These are phyloP conservation scores for Chlorella sp. DNA, from an alignment of 139 green algal species.

Conservation along the genomic window DNA sequence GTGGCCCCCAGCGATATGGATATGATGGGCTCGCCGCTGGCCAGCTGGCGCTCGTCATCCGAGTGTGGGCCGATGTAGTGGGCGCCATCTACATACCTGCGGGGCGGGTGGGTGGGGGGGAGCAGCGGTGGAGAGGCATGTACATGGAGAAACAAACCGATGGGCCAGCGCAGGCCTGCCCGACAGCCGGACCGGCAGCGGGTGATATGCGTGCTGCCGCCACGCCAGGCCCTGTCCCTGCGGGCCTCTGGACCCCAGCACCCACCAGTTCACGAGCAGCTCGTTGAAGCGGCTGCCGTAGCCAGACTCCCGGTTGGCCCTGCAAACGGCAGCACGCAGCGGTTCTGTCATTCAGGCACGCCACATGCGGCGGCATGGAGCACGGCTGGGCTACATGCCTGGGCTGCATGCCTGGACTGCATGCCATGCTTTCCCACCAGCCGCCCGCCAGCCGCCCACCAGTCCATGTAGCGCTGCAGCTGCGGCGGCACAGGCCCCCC, in stretches of 20 bases:
- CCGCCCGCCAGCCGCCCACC: too few relatives aligned
- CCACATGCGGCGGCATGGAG: too few relatives aligned
- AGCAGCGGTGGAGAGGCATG: not conserved
- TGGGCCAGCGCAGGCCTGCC: not conserved
- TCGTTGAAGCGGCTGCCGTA: not conserved
- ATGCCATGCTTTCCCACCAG: too few relatives aligned
- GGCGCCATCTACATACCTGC: not conserved
- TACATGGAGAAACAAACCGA: not conserved
- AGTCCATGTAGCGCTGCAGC: constrained; percentile 5
- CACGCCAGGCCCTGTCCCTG: not conserved
- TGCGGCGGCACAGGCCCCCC: not conserved
- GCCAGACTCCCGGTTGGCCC: not conserved
- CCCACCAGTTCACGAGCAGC: not conserved
- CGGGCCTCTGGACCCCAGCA: not conserved
- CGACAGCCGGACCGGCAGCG: not conserved
- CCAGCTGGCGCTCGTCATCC: not conserved
- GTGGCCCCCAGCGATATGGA: not conserved
- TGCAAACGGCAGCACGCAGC: too few relatives aligned
- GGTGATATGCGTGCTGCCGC: not conserved
- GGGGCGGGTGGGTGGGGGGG: too few relatives aligned
- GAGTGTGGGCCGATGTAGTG: not conserved
- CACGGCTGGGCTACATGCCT: too few relatives aligned
- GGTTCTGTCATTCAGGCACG: too few relatives aligned
- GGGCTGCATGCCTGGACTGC: too few relatives aligned
- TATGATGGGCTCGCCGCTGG: not conserved